Evolutionary conservation across 805 yeast species (phyloP).

Genomic region (Jamesozyma hellenica): DNA sequence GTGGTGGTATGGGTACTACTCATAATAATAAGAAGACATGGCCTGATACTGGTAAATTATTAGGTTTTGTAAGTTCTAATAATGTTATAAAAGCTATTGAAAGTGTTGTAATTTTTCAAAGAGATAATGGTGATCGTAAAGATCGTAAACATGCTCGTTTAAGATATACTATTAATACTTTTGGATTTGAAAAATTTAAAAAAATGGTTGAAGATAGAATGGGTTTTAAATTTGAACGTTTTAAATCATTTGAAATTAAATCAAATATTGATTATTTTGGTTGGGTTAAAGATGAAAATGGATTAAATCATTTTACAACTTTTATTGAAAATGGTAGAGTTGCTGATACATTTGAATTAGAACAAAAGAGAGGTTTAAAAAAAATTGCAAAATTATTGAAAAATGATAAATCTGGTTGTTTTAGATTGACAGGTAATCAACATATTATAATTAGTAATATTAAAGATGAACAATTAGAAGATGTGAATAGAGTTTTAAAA

Average conservation of each 20-base stretch:
- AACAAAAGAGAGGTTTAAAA: conserved; percentile 78
- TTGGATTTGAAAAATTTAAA: conserved; percentile 81
- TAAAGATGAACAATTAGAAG: conserved; percentile 54
- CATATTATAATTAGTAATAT: conserved; percentile 72
- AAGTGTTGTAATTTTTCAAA: conserved; percentile 84
- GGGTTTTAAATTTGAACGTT: conserved; percentile 65
- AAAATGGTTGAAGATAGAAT: conserved; percentile 70
- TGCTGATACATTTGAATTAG: conserved; percentile 82
- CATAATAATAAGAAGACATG: conserved; percentile 95
- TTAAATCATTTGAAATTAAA: conserved; percentile 64
- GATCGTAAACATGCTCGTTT: conserved; percentile 96
- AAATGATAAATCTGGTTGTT: conserved; percentile 60
- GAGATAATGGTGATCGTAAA: conserved; percentile 89
- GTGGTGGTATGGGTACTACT: conserved; percentile 99
- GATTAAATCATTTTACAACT: conserved; percentile 81
- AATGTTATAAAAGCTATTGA: conserved; percentile 74
- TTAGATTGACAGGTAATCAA: conserved; percentile 93
- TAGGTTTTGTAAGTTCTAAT: conserved; percentile 65
- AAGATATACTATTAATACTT: conserved; percentile 90
- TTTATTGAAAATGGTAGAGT: conserved; percentile 95
- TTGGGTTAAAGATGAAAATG: conserved; percentile 81
- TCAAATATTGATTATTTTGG: conserved; percentile 89
- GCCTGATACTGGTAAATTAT: conserved; percentile 84
- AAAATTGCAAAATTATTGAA: conserved; percentile 65
- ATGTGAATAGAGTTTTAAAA: conserved; percentile 53